phyloP scores from a whole-genome alignment of 192 early-diverging fungal genomes.

The Helicostylum pulchrum region DNA sequence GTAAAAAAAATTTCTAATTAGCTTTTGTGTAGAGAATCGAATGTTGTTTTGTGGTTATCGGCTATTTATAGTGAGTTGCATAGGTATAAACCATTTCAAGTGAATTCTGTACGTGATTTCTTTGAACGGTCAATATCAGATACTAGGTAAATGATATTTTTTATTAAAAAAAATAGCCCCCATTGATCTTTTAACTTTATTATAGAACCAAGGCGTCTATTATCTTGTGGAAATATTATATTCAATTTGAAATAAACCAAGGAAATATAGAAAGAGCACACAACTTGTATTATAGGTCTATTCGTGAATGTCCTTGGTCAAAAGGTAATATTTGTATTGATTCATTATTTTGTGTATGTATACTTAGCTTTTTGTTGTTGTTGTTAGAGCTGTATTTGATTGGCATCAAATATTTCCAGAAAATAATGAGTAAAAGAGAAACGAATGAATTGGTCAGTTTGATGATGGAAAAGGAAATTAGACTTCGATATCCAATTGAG shows the following conservation, averaged over 20 bases:
- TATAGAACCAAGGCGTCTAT: constrained; percentile 44
- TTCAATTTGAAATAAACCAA: constrained; percentile 54
- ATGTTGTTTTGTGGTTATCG: constrained; percentile 52
- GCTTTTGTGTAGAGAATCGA: constrained; percentile 43
- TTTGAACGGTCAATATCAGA: constrained; percentile 54
- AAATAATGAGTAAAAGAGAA: constrained; percentile 45
- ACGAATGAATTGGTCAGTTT: constrained; percentile 47
- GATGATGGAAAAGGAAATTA: constrained; percentile 68
- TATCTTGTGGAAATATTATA: constrained; percentile 59
- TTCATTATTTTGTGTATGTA: neutral
- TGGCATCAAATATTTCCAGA: constrained; percentile 42
- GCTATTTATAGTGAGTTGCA: constrained; percentile 56
- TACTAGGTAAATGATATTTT: constrained; percentile 31
- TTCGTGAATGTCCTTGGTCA: constrained; percentile 67
- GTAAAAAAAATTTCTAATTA: too few relatives aligned
- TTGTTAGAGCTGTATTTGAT: constrained; percentile 52
- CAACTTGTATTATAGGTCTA: constrained; percentile 51
- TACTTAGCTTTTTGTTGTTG: constrained; percentile 6
- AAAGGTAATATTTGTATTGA: constrained; percentile 44
- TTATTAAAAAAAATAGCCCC: neutral
- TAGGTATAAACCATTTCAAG: constrained; percentile 48
- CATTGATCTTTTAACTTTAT: neutral
- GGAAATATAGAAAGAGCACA: constrained; percentile 44
- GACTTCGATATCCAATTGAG: constrained; percentile 42
- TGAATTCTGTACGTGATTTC: constrained; percentile 50